phyloP scores from a whole-genome alignment of 306 rosid genomes.

The Heteromeles arbutifolia region DNA sequence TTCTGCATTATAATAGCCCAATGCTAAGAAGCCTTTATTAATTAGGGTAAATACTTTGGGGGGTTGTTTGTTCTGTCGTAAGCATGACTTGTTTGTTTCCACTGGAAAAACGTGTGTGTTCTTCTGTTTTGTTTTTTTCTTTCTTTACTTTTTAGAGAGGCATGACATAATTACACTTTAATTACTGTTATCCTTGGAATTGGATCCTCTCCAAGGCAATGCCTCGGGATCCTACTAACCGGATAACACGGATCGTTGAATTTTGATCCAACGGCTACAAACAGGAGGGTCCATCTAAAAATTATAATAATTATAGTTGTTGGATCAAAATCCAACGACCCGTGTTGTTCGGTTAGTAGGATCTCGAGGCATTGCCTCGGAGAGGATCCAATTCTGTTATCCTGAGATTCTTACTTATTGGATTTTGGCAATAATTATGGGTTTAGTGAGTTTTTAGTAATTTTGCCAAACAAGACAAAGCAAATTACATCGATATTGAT shows the following conservation, averaged over 20 bases:
- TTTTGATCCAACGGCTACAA: no score
- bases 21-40: neutral
- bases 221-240: no score
- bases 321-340: no score
- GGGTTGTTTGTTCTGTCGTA: neutral
- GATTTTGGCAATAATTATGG: neutral
- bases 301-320: no score
- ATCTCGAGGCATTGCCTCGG: no score
- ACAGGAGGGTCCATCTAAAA: no score
- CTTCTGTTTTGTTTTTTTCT: neutral
- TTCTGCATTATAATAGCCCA: neutral
- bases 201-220: no score
- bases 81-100: neutral
- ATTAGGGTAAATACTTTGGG: neutral
- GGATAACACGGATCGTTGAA: no score
- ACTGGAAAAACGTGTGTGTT: neutral
- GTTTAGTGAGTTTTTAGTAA: neutral
- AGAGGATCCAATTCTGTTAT: no score
- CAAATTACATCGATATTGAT: neutral
- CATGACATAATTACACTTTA: neutral
- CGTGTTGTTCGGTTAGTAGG: no score
- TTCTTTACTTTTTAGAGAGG: neutral
- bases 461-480: neutral
- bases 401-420: neutral
- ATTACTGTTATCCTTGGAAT: neutral